Evolutionary conservation across 2,329 filamentous ascomycete genomes (phyloP).

Genomic region (Aphanoascus verrucosus): DNA sequence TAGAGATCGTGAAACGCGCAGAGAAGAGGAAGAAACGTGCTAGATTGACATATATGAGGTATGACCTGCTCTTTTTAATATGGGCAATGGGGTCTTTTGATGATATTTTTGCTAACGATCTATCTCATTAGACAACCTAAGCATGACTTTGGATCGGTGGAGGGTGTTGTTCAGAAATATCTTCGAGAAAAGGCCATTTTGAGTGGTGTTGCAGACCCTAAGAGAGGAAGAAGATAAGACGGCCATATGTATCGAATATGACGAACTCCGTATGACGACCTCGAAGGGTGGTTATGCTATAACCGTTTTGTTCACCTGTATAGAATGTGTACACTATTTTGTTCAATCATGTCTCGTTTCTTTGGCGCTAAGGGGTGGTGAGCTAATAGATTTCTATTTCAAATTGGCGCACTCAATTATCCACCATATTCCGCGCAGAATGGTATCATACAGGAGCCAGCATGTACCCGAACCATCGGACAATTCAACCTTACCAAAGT

Average conservation of each 20-base stretch:
- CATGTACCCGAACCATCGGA: neutral
- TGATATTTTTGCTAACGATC: neutral
- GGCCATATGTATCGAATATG: neutral
- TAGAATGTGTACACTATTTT: neutral
- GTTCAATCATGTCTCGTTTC: neutral
- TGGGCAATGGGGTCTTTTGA: neutral
- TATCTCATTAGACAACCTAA: conserved; percentile 49
- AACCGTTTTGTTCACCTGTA: neutral
- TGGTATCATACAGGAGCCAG: neutral
- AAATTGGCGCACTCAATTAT: neutral
- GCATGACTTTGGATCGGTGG: conserved; percentile 79
- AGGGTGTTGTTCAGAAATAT: conserved; percentile 63
- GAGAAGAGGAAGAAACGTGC: conserved; percentile 78
- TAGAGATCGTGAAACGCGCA: conserved; percentile 84
- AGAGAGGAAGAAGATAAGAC: neutral
- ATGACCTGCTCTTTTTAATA: conserved; percentile 18
- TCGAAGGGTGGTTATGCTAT: neutral
- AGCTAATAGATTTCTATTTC: neutral
- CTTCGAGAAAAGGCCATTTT: conserved; percentile 38
- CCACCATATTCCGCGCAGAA: neutral
- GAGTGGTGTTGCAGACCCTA: neutral
- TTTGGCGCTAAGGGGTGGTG: neutral
- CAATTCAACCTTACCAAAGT: too few species aligned
- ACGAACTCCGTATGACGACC: neutral
- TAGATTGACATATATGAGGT: conserved; percentile 79